Evolutionary conservation across 352 stramenopile species (phyloP).

Genomic region (Pythium rhizo-oryzae): DNA sequence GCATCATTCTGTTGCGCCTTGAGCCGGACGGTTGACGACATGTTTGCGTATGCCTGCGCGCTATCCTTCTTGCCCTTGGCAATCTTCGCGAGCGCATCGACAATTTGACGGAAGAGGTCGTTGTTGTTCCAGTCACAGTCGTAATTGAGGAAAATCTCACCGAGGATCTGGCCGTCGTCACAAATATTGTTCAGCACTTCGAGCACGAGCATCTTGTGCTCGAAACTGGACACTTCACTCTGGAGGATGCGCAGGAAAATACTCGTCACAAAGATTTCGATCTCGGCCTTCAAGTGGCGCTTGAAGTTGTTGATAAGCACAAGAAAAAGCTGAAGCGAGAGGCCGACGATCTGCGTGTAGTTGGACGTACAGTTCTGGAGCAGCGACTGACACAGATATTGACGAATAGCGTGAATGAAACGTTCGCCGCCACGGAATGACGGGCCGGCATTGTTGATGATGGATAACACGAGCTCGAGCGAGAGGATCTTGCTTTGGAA

Average conservation of each 20-base stretch:
- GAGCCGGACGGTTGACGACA: slow-evolving; percentile 60
- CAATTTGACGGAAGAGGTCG: slow-evolving; percentile 98
- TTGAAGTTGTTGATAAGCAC: slow-evolving; percentile 95
- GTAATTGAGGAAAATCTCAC: slow-evolving; percentile 99
- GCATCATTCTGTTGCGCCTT: slow-evolving; percentile 79
- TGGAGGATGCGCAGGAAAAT: slow-evolving; percentile 98
- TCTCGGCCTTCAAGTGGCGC: slow-evolving; percentile 96
- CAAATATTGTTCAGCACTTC: slow-evolving; percentile 97
- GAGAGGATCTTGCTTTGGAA: slow-evolving; percentile 97
- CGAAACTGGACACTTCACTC: slow-evolving; percentile 96
- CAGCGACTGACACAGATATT: slow-evolving; percentile 97
- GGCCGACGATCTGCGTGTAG: slow-evolving; percentile 95
- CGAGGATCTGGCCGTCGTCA: slow-evolving; percentile 93
- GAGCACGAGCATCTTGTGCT: slow-evolving; percentile 98
- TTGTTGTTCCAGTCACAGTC: slow-evolving; percentile 98
- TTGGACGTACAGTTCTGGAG: slow-evolving; percentile 99
- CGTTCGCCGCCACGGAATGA: slow-evolving; percentile 95
- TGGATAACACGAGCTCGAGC: slow-evolving; percentile 96
- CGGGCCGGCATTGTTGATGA: slow-evolving; percentile 96
- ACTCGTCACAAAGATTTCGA: slow-evolving; percentile 99
- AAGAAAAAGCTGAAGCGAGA: slow-evolving; percentile 98
- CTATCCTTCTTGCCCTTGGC: slow-evolving; percentile 89
- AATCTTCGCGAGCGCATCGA: slow-evolving; percentile 95
- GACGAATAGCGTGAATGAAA: slow-evolving; percentile 97
- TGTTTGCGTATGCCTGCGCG: slow-evolving; percentile 53